Base-by-base conservation (phyloP, 257 asterid genomes). In the Gentiana macrophylla region DNA sequence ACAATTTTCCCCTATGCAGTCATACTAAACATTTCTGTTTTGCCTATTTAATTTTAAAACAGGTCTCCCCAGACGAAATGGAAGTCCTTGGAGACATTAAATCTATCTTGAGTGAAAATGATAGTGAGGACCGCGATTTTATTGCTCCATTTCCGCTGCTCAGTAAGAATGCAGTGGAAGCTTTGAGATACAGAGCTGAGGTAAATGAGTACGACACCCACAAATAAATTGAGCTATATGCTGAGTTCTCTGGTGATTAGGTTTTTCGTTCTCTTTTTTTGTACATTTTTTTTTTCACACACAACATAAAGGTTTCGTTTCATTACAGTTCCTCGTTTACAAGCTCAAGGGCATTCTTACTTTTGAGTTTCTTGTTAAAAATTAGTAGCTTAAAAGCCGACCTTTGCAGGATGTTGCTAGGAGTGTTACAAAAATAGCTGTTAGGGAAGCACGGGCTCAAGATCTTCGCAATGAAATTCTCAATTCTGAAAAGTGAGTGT, bases 111-210 rank as follows among this genome's bases (percentile, higher is more conserved):
- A 94, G 94, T 41, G 95, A 83, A 77, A 71, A 76, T 70, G 91
- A 72, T 32, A 53, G 67, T 13, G 78, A 72, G 57, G 95, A 79
- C 52, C 70, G 86, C 35, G 79, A 80, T 64, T 87, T 78, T 68
- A 77, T 92, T 64, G 97, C 84, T 62, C 99, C 95, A 49, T 92
- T 85, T 70, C 95, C 97, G 53, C 71, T 81, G 77, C 91, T 88
- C 60, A 74, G 69, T 70, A 78, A 81, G 72, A 77, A 88, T 62
- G 95, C 95, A 43, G 99, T 85, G 70, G 99, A 88, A 72, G 81
- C 86, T 37, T 80, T 88, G 65, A 83, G 94, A 37, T 92, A 92
- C 75, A 89, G 99, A 78, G 89, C 99, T 4, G 99, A 92, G 99
- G 97, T 92, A 68, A 66, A 15, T 57, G 32, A 50, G 47, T 49